phyloP scores from a whole-genome alignment of 176 grass and related monocot species.

The Eremochloa ophiuroides region DNA sequence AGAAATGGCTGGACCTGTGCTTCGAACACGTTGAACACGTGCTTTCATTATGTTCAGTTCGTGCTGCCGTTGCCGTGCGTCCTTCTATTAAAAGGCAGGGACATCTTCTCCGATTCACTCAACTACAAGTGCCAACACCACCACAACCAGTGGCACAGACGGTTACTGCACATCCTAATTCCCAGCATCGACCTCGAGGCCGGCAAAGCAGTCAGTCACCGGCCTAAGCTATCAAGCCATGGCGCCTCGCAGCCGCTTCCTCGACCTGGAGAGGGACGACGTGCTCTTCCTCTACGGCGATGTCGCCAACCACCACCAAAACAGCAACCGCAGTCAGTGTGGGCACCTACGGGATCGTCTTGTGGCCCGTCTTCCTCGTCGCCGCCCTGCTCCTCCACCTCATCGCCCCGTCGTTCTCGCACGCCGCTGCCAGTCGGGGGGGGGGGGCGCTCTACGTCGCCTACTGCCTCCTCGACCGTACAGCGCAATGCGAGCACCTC shows the following conservation, averaged over 20 bases:
- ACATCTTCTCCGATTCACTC: neutral
- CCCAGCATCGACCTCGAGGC: neutral
- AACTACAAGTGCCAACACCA: neutral
- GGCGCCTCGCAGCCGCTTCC: conserved; percentile 35
- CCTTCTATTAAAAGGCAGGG: neutral
- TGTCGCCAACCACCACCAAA: conserved; percentile 27
- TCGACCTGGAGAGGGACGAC: conserved; percentile 73
- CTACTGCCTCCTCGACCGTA: conserved; percentile 46
- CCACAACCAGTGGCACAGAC: neutral
- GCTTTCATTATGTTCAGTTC: no score
- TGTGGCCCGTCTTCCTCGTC: conserved; percentile 62
- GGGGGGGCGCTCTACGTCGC: conserved; percentile 30
- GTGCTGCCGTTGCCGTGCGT: neutral
- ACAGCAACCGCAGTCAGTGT: conserved; percentile 52
- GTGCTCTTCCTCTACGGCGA: conserved; percentile 52
- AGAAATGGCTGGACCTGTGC: no score
- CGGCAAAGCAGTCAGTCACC: neutral
- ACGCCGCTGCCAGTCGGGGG: conserved; percentile 21
- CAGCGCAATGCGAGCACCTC: conserved; percentile 10
- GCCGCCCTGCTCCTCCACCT: conserved; percentile 55
- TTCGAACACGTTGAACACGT: no score
- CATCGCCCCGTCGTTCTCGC: conserved; percentile 17
- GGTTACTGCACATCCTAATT: no score
- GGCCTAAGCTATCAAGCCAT: neutral
- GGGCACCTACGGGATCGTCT: conserved; percentile 57